Evolutionary conservation across 306 rosid genomes (phyloP).

Genomic region (Quercus alba): DNA sequence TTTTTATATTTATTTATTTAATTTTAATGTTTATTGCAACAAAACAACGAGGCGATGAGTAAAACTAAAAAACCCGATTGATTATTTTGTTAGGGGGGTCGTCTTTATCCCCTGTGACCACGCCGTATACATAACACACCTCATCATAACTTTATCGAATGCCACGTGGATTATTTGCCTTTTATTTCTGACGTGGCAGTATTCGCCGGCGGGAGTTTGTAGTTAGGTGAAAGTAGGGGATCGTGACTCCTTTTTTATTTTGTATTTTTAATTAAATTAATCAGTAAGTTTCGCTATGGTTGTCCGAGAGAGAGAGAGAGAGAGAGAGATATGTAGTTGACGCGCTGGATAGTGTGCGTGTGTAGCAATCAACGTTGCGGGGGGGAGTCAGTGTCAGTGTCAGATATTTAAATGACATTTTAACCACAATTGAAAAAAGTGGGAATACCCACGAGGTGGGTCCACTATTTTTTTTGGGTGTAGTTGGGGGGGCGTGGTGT

Average conservation of each 20-base stretch:
- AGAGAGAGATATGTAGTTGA: neutral
- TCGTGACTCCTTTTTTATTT: neutral
- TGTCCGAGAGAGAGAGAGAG: neutral
- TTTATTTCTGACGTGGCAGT: conserved; percentile 16
- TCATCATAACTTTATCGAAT: neutral
- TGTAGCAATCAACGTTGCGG: conserved; percentile 20
- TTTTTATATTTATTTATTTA: no score
- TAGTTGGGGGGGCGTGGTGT: conserved; percentile 51
- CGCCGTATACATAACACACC: neutral
- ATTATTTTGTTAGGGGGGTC: neutral
- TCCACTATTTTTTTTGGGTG: conserved; percentile 21
- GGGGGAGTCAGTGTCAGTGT: conserved; percentile 43
- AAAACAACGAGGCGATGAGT: conserved; percentile 39
- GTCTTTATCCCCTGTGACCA: conserved; percentile 25
- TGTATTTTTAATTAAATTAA: neutral
- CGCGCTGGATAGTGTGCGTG: conserved; percentile 42
- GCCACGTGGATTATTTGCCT: conserved; percentile 24
- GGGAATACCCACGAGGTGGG: conserved; percentile 13
- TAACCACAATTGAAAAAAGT: conserved; percentile 30
- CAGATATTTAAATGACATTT: conserved; percentile 37
- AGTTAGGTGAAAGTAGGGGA: neutral
- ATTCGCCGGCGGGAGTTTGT: accelerated
- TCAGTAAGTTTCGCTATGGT: conserved; percentile 18
- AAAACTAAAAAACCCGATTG: conserved; percentile 16
- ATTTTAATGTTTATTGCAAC: conserved; percentile 28